Evolutionary conservation across 2,329 filamentous ascomycete genomes (phyloP).

Genomic region (Penicillium sp.): DNA sequence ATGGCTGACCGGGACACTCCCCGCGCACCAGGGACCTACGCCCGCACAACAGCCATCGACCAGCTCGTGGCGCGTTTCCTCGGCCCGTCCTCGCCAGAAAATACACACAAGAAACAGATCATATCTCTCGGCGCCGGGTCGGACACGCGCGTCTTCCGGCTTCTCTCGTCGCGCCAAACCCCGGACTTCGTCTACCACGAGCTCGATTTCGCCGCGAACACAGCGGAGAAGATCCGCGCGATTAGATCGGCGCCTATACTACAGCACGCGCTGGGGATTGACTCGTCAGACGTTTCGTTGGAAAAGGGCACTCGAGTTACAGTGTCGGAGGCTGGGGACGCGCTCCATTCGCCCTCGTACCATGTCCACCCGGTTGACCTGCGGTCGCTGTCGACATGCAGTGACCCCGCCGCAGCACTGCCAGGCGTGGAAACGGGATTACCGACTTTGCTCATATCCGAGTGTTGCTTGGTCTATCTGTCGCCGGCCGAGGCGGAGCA

Average conservation of each 20-base stretch:
- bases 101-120: constrained; percentile 60
- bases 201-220: constrained; percentile 78
- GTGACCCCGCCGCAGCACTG: constrained; percentile 26
- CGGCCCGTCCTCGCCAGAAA: constrained; percentile 28
- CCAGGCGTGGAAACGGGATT: constrained; percentile 53
- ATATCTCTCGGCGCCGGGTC: constrained; percentile 91
- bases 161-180: constrained; percentile 53
- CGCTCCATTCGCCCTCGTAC: constrained; percentile 48
- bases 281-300: constrained; percentile 10
- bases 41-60: constrained; percentile 81
- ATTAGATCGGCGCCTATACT: constrained; percentile 36
- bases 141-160: constrained; percentile 80
- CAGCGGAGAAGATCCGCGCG: constrained; percentile 59
- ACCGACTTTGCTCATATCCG: constrained; percentile 84
- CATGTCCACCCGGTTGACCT: constrained; percentile 68
- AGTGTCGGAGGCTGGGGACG: constrained; percentile 40
- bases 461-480: constrained; percentile 94
- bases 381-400: constrained; percentile 50
- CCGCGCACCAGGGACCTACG: constrained; percentile 71
- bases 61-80: constrained; percentile 72
- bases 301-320: constrained; percentile 27
- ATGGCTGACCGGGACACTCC: neutral
- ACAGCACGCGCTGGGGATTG: constrained; percentile 31
- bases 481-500: constrained; percentile 60
- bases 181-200: constrained; percentile 75